These are phyloP conservation scores for Fusarium praegraminearum DNA, from an alignment of 2,329 filamentous ascomycete species.

Conservation along the genomic window DNA sequence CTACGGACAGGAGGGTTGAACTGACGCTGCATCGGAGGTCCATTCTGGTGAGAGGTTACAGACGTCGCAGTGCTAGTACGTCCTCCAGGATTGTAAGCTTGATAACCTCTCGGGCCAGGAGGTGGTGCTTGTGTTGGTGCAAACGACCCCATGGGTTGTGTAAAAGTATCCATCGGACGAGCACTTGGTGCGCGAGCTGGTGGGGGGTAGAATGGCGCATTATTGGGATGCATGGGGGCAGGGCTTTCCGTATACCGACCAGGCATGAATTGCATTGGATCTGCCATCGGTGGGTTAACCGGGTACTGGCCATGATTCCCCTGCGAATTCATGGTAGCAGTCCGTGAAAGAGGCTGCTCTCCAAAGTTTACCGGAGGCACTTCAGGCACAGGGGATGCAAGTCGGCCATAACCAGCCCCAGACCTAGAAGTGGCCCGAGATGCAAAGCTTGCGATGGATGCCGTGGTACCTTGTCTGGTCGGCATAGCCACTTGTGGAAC, in stretches of 20 bases:
- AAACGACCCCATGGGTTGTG: slow-evolving; percentile 32
- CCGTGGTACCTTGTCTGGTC: slow-evolving; percentile 64
- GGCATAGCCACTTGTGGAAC: slow-evolving; percentile 64
- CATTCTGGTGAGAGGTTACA: slow-evolving; percentile 41
- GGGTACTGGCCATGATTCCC: slow-evolving; percentile 48
- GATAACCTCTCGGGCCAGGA: slow-evolving; percentile 41
- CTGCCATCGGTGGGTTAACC: slow-evolving; percentile 30
- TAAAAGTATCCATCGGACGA: slow-evolving; percentile 51
- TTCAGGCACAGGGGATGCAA: slow-evolving; percentile 54
- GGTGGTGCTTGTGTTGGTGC: slow-evolving; percentile 5
- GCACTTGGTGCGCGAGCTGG: slow-evolving; percentile 50
- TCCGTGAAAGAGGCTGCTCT: slow-evolving; percentile 49
- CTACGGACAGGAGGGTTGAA: slow-evolving; percentile 53
- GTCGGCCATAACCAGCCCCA: slow-evolving; percentile 61
- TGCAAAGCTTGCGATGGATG: slow-evolving; percentile 71
- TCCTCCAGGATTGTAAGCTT: slow-evolving; percentile 50
- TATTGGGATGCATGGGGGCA: slow-evolving; percentile 44
- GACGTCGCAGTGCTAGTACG: slow-evolving; percentile 53
- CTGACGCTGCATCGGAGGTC: slow-evolving; percentile 38
- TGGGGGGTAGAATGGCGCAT: slow-evolving; percentile 52
- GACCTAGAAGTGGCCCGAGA: slow-evolving; percentile 73
- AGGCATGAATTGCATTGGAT: slow-evolving; percentile 28
- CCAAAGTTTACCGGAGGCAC: slow-evolving; percentile 48
- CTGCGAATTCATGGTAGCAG: slow-evolving; percentile 54
- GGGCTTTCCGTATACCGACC: slow-evolving; percentile 50